A percentile compares a stretch with the other conserved stretches of the same genome.
These are phyloP conservation scores for Ambrosiella cleistominuta DNA, from an alignment of 2,329 filamentous ascomycete genomes.

Conservation along the genomic window DNA sequence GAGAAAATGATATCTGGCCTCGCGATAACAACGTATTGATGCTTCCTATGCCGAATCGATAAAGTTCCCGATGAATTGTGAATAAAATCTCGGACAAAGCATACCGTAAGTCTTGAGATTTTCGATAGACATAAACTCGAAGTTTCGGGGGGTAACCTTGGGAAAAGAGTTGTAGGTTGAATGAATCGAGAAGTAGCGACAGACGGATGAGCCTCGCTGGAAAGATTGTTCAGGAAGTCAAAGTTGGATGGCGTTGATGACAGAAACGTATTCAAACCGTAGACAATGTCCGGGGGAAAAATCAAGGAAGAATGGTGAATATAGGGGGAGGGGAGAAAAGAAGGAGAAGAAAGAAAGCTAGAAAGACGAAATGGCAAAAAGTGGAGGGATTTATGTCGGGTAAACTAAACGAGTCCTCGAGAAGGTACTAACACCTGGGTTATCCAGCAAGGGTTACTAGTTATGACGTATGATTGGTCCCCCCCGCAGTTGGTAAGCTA, in stretches of 20 bases:
- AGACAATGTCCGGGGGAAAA: not conserved
- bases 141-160: constrained; percentile 39
- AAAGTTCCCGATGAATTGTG: not conserved
- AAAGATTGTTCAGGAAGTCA: constrained; percentile 15
- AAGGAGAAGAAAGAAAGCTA: not conserved
- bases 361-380: not conserved
- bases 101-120: constrained; percentile 91
- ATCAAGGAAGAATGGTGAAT: not conserved
- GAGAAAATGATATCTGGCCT: too few species aligned
- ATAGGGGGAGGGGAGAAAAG: constrained; percentile 15
- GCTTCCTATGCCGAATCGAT: not conserved
- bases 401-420: not conserved
- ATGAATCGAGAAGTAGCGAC: constrained; percentile 28
- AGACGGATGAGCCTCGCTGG: constrained; percentile 33
- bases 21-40: too few species aligned
- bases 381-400: constrained; percentile 9
- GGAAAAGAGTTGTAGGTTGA: constrained; percentile 34
- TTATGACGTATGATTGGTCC: not conserved
- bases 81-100: not conserved
- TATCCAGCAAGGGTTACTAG: not conserved
- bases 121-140: constrained; percentile 97
- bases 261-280: not conserved
- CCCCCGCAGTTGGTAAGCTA: not conserved
- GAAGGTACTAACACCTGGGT: not conserved
- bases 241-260: not conserved